These are phyloP conservation scores for Adansonia grandidieri DNA, from an alignment of 441 rosid genomes.

Conservation along the genomic window DNA sequence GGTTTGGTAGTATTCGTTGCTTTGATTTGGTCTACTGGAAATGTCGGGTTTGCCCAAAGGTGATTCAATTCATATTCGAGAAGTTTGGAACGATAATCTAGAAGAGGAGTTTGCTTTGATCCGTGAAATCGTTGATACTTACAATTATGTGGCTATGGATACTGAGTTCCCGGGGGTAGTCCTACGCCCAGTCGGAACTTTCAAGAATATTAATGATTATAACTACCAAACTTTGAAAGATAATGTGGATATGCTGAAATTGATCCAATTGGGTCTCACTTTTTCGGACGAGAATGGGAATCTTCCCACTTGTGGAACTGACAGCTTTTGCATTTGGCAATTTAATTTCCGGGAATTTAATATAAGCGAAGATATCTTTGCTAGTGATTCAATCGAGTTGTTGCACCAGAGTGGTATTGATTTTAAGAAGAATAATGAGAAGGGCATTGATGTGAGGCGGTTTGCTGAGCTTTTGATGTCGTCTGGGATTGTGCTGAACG, in stretches of 20 bases:
- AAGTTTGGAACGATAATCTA: slow-evolving; percentile 71
- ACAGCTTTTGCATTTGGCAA: slow-evolving; percentile 66
- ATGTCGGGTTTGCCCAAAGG: slow-evolving; percentile 51
- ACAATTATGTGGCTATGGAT: slow-evolving; percentile 48
- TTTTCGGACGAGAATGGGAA: slow-evolving; percentile 67
- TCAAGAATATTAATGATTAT: slow-evolving; percentile 44
- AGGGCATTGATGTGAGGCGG: slow-evolving; percentile 53
- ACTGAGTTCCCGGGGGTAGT: slow-evolving; percentile 46
- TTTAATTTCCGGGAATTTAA: slow-evolving; percentile 75
- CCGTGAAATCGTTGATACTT: slow-evolving; percentile 49
- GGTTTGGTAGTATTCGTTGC: no score
- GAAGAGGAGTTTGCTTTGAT: slow-evolving; percentile 53
- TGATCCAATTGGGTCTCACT: slow-evolving; percentile 78
- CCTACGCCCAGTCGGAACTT: slow-evolving; percentile 51
- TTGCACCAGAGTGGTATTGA: slow-evolving; percentile 59
- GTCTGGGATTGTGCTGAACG: slow-evolving; percentile 66
- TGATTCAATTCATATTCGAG: slow-evolving; percentile 58
- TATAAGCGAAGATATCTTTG: slow-evolving; percentile 53
- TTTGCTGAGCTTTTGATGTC: slow-evolving; percentile 69
- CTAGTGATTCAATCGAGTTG: slow-evolving; percentile 59
- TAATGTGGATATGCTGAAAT: slow-evolving; percentile 67
- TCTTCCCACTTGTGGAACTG: slow-evolving; percentile 67
- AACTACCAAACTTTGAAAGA: slow-evolving; percentile 62
- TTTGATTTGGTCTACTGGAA: slow-evolving; percentile 1
- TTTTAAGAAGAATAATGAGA: slow-evolving; percentile 52